Conservation (phyloP, 176 grass and related monocot genomes). For the Oryza meridionalis region DNA sequence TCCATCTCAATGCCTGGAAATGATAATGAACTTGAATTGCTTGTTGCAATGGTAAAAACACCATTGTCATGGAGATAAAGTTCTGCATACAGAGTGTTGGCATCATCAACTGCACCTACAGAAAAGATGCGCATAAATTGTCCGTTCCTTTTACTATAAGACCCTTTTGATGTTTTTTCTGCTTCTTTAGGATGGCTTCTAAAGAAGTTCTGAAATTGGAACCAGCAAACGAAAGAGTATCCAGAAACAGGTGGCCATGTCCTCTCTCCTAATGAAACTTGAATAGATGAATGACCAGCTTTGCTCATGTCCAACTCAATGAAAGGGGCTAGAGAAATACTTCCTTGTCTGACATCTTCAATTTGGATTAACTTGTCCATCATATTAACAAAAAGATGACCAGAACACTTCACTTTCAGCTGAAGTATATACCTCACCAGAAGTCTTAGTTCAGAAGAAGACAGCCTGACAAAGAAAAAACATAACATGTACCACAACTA, state of each 20-base stretch:
- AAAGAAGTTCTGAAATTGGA: constrained; percentile 86
- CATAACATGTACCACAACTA: constrained; percentile 35
- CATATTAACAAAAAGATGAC: constrained; percentile 93
- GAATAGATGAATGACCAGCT: constrained; percentile 91
- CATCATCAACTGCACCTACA: constrained; percentile 85
- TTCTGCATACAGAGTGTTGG: constrained; percentile 75
- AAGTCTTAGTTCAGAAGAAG: constrained; percentile 89
- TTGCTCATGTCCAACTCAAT: constrained; percentile 99
- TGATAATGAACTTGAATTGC: constrained; percentile 87
- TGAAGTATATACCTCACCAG: constrained; percentile 91
- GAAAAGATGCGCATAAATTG: constrained; percentile 94
- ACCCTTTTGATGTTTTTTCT: constrained; percentile 63
- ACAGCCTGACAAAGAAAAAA: constrained; percentile 57
- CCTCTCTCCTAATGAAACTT: constrained; percentile 99
- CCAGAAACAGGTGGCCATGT: constrained; percentile 99
- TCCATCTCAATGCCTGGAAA: constrained; percentile 87
- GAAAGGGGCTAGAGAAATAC: constrained; percentile 91
- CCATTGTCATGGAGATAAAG: constrained; percentile 93
- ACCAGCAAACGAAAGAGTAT: constrained; percentile 99
- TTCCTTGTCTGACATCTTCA: constrained; percentile 80
- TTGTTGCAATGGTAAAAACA: constrained; percentile 89
- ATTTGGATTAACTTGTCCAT: constrained; percentile 92
- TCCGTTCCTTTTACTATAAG: constrained; percentile 61
- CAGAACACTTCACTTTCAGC: constrained; percentile 83
- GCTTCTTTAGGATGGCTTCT: constrained; percentile 76